Evolutionary conservation across 2,329 filamentous ascomycete genomes (phyloP).

Genomic region (Colletotrichum sp.): DNA sequence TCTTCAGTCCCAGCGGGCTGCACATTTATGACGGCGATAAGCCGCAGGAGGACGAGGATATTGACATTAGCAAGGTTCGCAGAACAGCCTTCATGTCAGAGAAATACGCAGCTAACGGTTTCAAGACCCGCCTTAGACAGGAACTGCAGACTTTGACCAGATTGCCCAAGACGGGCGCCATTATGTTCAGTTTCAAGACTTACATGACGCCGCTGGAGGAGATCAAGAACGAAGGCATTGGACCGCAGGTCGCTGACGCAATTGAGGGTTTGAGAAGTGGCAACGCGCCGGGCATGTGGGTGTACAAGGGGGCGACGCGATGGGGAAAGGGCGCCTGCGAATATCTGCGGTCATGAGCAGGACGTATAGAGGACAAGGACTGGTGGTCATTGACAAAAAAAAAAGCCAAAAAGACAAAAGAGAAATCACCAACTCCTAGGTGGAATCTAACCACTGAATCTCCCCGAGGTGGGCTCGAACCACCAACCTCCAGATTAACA

Average conservation of each 20-base stretch:
- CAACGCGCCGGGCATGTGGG: slow-evolving; percentile 59
- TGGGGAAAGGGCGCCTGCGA: slow-evolving; percentile 53
- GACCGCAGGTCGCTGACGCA: slow-evolving; percentile 51
- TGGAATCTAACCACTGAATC: not conserved
- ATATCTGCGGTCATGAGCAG: slow-evolving; percentile 41
- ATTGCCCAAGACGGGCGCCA: slow-evolving; percentile 48
- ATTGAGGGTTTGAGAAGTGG: slow-evolving; percentile 56
- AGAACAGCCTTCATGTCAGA: not conserved
- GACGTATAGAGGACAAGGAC: too few species aligned
- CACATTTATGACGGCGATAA: slow-evolving; percentile 38
- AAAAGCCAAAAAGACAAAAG: not conserved
- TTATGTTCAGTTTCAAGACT: slow-evolving; percentile 63
- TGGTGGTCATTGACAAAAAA: too few species aligned
- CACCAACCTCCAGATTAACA: slow-evolving; percentile 11
- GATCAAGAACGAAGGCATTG: slow-evolving; percentile 54
- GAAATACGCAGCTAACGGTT: not conserved
- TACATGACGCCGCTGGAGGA: slow-evolving; percentile 54
- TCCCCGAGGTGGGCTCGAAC: slow-evolving; percentile 11
- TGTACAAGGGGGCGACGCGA: slow-evolving; percentile 53
- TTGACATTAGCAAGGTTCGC: slow-evolving; percentile 42
- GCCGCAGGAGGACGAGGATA: slow-evolving; percentile 35
- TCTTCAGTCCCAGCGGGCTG: slow-evolving; percentile 45
- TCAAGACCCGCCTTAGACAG: slow-evolving; percentile 43
- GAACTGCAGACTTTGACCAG: slow-evolving; percentile 59
- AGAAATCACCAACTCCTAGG: not conserved